Percentiles rank a stretch among this genome's conserved stretches.
phyloP scores from a whole-genome alignment of 768 basidiomycete genomes.

The Kwoniella europaea region DNA sequence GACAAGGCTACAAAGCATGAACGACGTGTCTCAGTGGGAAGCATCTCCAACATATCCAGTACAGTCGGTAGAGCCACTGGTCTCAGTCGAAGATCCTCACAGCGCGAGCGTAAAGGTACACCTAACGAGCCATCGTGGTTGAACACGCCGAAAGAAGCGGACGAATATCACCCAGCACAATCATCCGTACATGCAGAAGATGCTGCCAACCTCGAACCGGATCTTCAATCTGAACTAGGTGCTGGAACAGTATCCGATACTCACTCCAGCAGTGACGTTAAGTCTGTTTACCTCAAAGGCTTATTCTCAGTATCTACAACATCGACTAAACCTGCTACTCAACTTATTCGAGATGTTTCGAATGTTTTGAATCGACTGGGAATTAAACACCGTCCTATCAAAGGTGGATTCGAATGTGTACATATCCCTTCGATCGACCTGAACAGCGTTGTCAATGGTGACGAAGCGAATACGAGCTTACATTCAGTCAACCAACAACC shows the following conservation, averaged over 20 bases:
- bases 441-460: slow-evolving; percentile 65
- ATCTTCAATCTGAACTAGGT: slow-evolving; percentile 14
- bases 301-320: slow-evolving; percentile 98
- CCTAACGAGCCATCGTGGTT: slow-evolving; percentile 18
- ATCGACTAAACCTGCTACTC: slow-evolving; percentile 79
- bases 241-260: slow-evolving; percentile 3
- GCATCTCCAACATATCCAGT: slow-evolving; percentile 41
- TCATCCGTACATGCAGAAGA: slow-evolving; percentile 17
- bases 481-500: slow-evolving; percentile 19
- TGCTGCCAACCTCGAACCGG: slow-evolving; percentile 18
- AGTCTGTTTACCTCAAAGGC: slow-evolving; percentile 94
- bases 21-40: slow-evolving; percentile 50
- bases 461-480: slow-evolving; percentile 40
- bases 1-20: slow-evolving; percentile 48
- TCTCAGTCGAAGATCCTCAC: slow-evolving; percentile 31
- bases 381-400: slow-evolving; percentile 88
- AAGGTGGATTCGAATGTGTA: slow-evolving; percentile 92
- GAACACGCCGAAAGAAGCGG: slow-evolving; percentile 29
- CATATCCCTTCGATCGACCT: slow-evolving; percentile 93
- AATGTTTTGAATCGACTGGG: slow-evolving; percentile 91
- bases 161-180: slow-evolving; percentile 23
- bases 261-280: slow-evolving; percentile 65
- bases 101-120: slow-evolving; percentile 22
- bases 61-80: slow-evolving; percentile 34
- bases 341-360: slow-evolving; percentile 81